Percentiles rank a stretch among this genome's conserved stretches.
Conservation (phyloP, 2,329 filamentous ascomycete genomes). For the Monilinia aucupariae region DNA sequence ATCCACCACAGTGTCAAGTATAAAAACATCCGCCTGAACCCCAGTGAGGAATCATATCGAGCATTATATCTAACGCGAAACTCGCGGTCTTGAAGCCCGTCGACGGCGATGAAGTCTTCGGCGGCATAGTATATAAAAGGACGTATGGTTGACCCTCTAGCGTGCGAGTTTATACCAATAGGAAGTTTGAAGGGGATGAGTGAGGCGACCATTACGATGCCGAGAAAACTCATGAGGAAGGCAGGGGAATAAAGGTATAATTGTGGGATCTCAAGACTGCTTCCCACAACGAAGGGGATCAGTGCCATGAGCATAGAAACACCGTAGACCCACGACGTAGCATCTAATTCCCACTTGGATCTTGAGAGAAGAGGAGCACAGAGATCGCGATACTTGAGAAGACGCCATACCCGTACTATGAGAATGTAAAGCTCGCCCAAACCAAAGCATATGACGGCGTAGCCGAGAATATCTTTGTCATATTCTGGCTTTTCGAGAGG, state of each 20-base stretch:
- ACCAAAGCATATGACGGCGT: constrained; percentile 24
- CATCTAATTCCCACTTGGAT: constrained; percentile 26
- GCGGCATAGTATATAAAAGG: constrained; percentile 29
- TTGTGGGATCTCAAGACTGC: constrained; percentile 20
- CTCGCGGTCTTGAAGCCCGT: constrained; percentile 27
- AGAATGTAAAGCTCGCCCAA: constrained; percentile 26
- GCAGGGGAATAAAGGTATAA: constrained; percentile 52
- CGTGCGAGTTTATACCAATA: constrained; percentile 27
- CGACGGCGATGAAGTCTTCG: constrained; percentile 29
- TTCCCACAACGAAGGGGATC: constrained; percentile 26
- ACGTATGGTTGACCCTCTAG: constrained; percentile 21
- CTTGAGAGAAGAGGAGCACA: constrained; percentile 26
- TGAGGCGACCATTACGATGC: constrained; percentile 70
- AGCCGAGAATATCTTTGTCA: constrained; percentile 24
- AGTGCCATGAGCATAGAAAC: constrained; percentile 25
- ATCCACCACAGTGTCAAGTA: constrained; percentile 26
- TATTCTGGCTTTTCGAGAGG: constrained; percentile 22
- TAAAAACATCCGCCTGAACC: constrained; percentile 23
- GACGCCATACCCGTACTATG: constrained; percentile 20
- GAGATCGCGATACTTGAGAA: constrained; percentile 19
- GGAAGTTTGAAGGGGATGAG: constrained; percentile 70
- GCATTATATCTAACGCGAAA: constrained; percentile 26
- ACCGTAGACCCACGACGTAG: constrained; percentile 27
- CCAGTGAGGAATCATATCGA: constrained; percentile 22
- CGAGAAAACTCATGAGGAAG: constrained; percentile 77